Conservation (phyloP, 805 yeast genomes). For the Kodamaea kakaduensis region DNA sequence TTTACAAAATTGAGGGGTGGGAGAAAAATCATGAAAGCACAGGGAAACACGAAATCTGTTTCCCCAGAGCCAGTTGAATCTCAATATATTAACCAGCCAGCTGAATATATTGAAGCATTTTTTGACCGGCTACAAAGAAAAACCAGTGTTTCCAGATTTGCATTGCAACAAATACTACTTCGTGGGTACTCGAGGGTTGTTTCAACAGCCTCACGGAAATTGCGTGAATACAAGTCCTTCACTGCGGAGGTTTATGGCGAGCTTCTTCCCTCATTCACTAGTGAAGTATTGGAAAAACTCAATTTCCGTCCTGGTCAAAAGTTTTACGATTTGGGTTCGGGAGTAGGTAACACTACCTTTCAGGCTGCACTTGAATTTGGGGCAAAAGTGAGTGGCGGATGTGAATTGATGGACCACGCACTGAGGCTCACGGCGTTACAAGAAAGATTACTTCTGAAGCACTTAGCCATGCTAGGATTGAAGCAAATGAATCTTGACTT, state of each 20-base stretch:
- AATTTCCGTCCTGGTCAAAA: slow-evolving; percentile 47
- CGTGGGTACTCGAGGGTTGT: slow-evolving; percentile 75
- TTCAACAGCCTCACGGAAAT: slow-evolving; percentile 62
- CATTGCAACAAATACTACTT: slow-evolving; percentile 63
- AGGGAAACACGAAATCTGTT: slow-evolving; percentile 6
- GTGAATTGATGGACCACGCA: slow-evolving; percentile 85
- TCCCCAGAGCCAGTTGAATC: neutral
- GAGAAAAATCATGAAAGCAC: too few species aligned
- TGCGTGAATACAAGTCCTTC: slow-evolving; percentile 76
- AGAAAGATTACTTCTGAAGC: slow-evolving; percentile 48
- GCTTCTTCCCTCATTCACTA: slow-evolving; percentile 70
- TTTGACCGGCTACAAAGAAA: slow-evolving; percentile 19
- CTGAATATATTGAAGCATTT: slow-evolving; percentile 18
- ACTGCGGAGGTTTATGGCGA: slow-evolving; percentile 92
- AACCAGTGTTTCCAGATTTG: slow-evolving; percentile 25
- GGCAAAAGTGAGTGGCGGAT: slow-evolving; percentile 72
- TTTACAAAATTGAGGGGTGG: too few species aligned
- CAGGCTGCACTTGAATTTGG: slow-evolving; percentile 89
- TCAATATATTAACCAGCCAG: slow-evolving; percentile 16
- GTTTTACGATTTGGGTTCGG: slow-evolving; percentile 90
- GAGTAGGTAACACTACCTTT: slow-evolving; percentile 87
- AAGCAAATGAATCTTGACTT: slow-evolving; percentile 52
- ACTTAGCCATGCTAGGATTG: slow-evolving; percentile 64
- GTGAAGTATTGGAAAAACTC: slow-evolving; percentile 59
- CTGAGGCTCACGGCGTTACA: slow-evolving; percentile 64